These are phyloP conservation scores for Epipyxis sp. DNA, from an alignment of 108 stramenopile species.

Conservation along the genomic window DNA sequence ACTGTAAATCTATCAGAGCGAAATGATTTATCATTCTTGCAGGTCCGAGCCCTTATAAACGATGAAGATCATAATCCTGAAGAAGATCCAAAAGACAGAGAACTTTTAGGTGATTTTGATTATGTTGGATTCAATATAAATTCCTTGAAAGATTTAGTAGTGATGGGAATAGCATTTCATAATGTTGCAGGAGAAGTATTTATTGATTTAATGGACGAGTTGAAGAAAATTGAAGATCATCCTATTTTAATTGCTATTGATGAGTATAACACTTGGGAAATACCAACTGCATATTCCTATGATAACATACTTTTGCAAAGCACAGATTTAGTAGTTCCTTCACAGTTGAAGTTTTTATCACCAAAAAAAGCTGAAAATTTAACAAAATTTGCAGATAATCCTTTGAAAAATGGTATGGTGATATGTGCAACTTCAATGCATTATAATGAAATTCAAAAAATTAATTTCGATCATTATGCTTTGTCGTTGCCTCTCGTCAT, in stretches of 20 bases:
- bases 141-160: not conserved
- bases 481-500: not conserved
- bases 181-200: not conserved
- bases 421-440: not conserved
- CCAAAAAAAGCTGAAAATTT: not conserved
- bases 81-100: not conserved
- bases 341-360: not conserved
- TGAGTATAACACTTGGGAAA: not conserved
- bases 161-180: not conserved
- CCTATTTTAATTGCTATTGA: not conserved
- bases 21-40: not conserved
- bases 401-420: conserved; percentile 7
- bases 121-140: not conserved
- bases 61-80: not conserved
- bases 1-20: not conserved
- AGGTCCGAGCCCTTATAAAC: not conserved
- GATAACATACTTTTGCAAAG: not conserved
- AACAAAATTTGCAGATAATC: not conserved
- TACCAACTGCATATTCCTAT: not conserved
- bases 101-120: not conserved
- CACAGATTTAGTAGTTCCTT: not conserved
- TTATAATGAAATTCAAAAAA: not conserved
- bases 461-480: not conserved
- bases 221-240: not conserved
- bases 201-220: not conserved